These are phyloP conservation scores for Neurospora terricola DNA, from an alignment of 495 filamentous ascomycete species.

Conservation along the genomic window DNA sequence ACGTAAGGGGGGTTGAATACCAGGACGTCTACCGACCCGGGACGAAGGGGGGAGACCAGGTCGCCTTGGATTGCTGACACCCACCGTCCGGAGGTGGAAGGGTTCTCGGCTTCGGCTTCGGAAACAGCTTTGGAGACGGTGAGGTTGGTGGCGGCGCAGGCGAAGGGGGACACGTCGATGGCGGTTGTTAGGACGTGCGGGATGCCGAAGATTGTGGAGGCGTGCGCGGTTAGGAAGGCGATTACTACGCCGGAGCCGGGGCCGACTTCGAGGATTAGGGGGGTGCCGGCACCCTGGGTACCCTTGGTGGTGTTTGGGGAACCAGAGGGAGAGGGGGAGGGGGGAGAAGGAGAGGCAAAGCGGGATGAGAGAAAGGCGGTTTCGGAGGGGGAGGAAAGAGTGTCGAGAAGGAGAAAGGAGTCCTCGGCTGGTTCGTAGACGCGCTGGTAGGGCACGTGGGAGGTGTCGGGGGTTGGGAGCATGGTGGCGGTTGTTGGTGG, in stretches of 20 bases:
- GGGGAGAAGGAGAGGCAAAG: conserved; percentile 35
- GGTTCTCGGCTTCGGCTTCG: conserved; percentile 6
- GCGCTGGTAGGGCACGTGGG: conserved; percentile 73
- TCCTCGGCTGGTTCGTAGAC: conserved; percentile 95
- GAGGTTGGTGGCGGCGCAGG: conserved; percentile 56
- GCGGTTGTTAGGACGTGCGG: conserved; percentile 59
- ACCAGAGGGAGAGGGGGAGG: not conserved
- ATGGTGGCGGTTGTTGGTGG: conserved; percentile 31
- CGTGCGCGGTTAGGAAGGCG: conserved; percentile 73
- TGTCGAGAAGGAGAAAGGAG: conserved; percentile 89
- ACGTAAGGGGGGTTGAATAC: conserved; percentile 98
- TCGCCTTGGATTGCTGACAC: conserved; percentile 57
- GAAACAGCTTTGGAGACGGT: conserved; percentile 48
- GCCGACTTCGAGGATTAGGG: conserved; percentile 76
- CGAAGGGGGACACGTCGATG: conserved; percentile 72
- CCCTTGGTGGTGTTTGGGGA: no score
- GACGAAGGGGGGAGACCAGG: conserved; percentile 47
- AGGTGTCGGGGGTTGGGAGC: conserved; percentile 87
- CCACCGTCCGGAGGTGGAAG: conserved; percentile 30
- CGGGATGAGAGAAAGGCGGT: conserved; percentile 57
- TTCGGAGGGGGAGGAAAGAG: conserved; percentile 64
- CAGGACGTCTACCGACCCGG: conserved; percentile 60
- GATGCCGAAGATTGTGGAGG: conserved; percentile 60
- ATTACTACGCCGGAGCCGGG: conserved; percentile 86
- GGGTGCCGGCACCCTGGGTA: conserved; percentile 11